Base-by-base conservation (phyloP, 2,329 filamentous ascomycete genomes). In the Exophiala bonariae region DNA sequence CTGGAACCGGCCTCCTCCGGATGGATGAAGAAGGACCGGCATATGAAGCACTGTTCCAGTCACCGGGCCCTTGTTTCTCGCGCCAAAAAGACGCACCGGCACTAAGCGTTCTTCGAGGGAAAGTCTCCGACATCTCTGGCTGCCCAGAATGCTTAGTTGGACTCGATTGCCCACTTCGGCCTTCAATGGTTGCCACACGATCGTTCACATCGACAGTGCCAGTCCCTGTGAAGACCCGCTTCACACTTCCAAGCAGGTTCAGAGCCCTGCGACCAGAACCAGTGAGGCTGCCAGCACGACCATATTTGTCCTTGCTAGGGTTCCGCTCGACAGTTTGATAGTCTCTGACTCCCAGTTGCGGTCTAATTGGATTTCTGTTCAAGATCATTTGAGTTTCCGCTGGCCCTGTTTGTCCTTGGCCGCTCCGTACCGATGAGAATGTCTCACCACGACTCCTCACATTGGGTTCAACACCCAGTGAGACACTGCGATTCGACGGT, bases 171-270 rank as follows among this genome's bases (percentile, higher is more conserved):
- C 31, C 40, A 28, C 54, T 52, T 10, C 23, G 30, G 19, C 28
- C 30, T 36, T 59, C 55, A 9, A 60, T 49, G 1, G 40, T 34
- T 9, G 52, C 52, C 8, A 58, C 14, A 36, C 50, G 14, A 31
- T 42, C 52, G 2, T 69, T 68, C 62, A 16, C 67, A 58, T 54
- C 49, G 17, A 55, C 52, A n/a, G 26, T 32, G 17, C 46, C 50
- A 47, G 66, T 64, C 37, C 68, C 63, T 4, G 76, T 76, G 32
- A 88, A 80, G 9, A 84, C 83, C 30, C 84, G 77, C 14, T 80
- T 76, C 16, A 90, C 65, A 38, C 81, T 87, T 17, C 85, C 85
- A 9, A 90, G 70, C 82, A 85, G 88, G 18, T 78, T 78, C 68
- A 68, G 83, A 77, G 62, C 80, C 80, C 16, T 83, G 75, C 41